phyloP scores from a whole-genome alignment of 75 land plant genomes.

The Pseudotsuga menziesii region DNA sequence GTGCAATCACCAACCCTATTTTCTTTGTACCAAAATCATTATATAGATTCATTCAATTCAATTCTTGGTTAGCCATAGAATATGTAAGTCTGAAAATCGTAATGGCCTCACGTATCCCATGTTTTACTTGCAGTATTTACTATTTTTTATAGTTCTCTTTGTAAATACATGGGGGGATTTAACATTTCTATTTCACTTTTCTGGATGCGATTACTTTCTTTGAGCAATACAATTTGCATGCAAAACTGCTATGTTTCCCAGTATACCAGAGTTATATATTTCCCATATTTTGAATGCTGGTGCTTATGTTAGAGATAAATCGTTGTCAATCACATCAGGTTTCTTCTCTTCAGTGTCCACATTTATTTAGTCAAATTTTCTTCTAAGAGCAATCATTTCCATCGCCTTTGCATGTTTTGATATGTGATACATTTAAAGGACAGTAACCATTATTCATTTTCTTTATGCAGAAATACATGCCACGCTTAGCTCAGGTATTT shows the following conservation, averaged over 20 bases:
- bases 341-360: not conserved
- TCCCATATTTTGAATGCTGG: not conserved
- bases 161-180: not conserved
- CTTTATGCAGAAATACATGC: slow-evolving; percentile 87
- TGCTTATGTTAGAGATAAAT: not conserved
- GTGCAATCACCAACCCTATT: too few species aligned
- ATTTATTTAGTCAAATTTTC: not conserved
- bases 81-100: too few species aligned
- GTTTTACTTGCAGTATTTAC: not conserved
- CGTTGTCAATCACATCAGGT: not conserved
- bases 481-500: slow-evolving; percentile 69
- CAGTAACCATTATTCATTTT: not conserved
- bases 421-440: not conserved
- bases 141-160: not conserved
- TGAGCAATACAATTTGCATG: not conserved
- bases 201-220: not conserved
- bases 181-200: not conserved
- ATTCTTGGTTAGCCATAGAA: too few species aligned
- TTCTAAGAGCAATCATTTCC: not conserved
- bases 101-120: not conserved
- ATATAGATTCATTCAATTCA: too few species aligned
- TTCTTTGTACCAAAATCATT: too few species aligned
- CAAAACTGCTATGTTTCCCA: not conserved
- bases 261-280: not conserved
- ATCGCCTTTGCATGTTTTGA: not conserved